Base-by-base conservation (phyloP, 305 asterid genomes). In the Fraxinus xanthoxyloides region DNA sequence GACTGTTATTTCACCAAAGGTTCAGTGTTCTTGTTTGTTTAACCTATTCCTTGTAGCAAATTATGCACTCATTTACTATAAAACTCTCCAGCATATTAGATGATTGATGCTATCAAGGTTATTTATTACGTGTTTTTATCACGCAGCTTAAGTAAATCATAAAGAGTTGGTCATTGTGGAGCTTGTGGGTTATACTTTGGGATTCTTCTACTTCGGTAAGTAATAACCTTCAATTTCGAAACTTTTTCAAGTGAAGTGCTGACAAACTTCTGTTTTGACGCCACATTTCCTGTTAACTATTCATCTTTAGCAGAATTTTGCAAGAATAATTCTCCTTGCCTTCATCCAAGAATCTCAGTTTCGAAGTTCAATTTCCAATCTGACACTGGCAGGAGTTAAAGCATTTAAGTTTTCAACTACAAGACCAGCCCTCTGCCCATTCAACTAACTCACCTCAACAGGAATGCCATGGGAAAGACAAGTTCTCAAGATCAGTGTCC, bases 401-500 rank as follows among this genome's bases (percentile, higher is more conserved):
- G 86, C 84, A 81, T 38, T 83, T 88, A 46, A 89, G 85, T 81
- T 81, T 85, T 46, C 88, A 82, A 70, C 85, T 86, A 46, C 90
- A 84, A 82, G 87, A 86, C 61, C 84, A 77, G 51, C 88, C 80
- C 80, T 88, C 90, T 30, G 80, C 88, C 63, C 89, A 87, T 77
- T 85, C 97, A 56, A 83, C 87, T 54, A 83, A 85, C 9, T 3
- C 75, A 13, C 87, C 91, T 78, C 86, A 72, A 31, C 90, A 7
- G 77, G 86, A 87, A 63, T 77, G 82, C 87, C 75, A 84, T 90
- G 89, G 91, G 79, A 67, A 90, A 87, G 87, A 72, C 94, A 24
- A 86, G 74, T 77, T 91, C 97, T 80, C 93, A 87, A 84, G 94
- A 90, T 86, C 95, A 88, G 77, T 83, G 86, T 17, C 87, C 90